Percentiles rank a stretch among this genome's conserved stretches.
Conservation (phyloP, 2,329 filamentous ascomycete genomes). For the Xylariaceae sp. region DNA sequence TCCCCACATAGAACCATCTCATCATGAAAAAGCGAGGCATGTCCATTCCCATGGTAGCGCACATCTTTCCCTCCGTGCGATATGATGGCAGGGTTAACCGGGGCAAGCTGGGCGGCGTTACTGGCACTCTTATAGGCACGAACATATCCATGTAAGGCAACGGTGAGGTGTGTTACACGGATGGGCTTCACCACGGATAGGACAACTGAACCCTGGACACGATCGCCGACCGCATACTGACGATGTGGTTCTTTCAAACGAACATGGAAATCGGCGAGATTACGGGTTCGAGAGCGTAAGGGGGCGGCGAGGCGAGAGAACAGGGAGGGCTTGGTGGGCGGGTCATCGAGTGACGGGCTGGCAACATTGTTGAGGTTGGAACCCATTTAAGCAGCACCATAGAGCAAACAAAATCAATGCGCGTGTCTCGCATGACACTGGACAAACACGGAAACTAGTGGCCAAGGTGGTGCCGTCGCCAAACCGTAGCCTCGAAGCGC, state of each 20-base stretch:
- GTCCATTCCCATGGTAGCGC: slow-evolving; percentile 75
- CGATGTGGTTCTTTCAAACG: slow-evolving; percentile 78
- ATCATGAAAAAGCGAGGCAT: slow-evolving; percentile 82
- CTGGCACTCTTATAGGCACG: slow-evolving; percentile 76
- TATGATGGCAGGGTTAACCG: slow-evolving; percentile 49
- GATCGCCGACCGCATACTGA: slow-evolving; percentile 76
- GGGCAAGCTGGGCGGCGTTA: slow-evolving; percentile 56
- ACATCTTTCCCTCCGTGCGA: slow-evolving; percentile 47
- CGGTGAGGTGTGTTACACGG: slow-evolving; percentile 79
- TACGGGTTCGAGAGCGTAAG: slow-evolving; percentile 61
- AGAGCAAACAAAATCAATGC: slow-evolving; percentile 18
- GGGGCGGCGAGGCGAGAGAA: slow-evolving; percentile 60
- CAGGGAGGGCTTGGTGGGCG: slow-evolving; percentile 51
- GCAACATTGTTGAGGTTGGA: slow-evolving; percentile 48
- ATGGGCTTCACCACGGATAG: slow-evolving; percentile 76
- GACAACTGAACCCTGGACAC: slow-evolving; percentile 74
- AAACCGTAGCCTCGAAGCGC: not conserved
- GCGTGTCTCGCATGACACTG: slow-evolving; percentile 42
- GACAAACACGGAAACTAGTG: slow-evolving; percentile 13
- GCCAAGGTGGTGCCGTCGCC: not conserved
- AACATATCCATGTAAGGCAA: slow-evolving; percentile 78
- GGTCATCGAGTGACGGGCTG: slow-evolving; percentile 47
- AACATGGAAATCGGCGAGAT: slow-evolving; percentile 79
- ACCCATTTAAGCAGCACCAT: slow-evolving; percentile 52
- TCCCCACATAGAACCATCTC: slow-evolving; percentile 81